These are phyloP conservation scores for Trichothecium roseum DNA, from an alignment of 2,329 filamentous ascomycete genomes.

Conservation along the genomic window DNA sequence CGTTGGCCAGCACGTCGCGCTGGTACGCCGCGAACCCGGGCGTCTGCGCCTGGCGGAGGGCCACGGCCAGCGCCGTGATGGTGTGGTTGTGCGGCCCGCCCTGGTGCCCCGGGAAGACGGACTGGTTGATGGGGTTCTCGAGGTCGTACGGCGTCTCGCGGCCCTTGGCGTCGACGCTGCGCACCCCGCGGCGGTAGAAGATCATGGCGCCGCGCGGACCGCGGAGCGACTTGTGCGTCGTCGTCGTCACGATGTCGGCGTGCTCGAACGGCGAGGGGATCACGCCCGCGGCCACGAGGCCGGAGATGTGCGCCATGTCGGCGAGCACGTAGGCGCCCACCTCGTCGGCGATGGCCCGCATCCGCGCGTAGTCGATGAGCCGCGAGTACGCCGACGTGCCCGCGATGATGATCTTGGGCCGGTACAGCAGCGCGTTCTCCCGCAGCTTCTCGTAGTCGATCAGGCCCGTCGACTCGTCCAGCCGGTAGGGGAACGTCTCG, in stretches of 20 bases:
- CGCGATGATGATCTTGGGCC: constrained; percentile 87
- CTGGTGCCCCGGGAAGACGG: constrained; percentile 94
- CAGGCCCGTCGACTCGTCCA: constrained; percentile 76
- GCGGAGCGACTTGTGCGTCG: constrained; percentile 90
- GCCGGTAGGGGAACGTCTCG: constrained; percentile 86
- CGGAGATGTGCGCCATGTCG: constrained; percentile 95
- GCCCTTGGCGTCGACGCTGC: constrained; percentile 71
- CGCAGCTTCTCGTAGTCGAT: constrained; percentile 90
- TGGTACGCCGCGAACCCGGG: constrained; percentile 87
- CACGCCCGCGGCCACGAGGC: constrained; percentile 79
- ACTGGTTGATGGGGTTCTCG: constrained; percentile 83
- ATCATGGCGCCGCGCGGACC: constrained; percentile 94
- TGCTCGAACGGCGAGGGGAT: constrained; percentile 79
- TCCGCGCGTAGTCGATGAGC: constrained; percentile 81
- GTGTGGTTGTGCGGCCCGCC: constrained; percentile 97
- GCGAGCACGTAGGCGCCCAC: constrained; percentile 81
- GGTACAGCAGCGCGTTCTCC: constrained; percentile 74
- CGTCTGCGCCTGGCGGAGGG: constrained; percentile 79
- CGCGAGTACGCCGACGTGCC: constrained; percentile 91
- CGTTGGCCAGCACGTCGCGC: constrained; percentile 74
- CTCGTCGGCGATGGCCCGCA: constrained; percentile 80
- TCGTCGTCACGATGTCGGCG: constrained; percentile 93
- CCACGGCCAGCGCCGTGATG: constrained; percentile 86
- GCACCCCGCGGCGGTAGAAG: constrained; percentile 88
- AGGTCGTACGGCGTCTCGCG: constrained; percentile 72